Percentiles rank a stretch among this genome's conserved stretches.
phyloP scores from a whole-genome alignment of 768 basidiomycete genomes.

The Coprinellus aureogranulatus region DNA sequence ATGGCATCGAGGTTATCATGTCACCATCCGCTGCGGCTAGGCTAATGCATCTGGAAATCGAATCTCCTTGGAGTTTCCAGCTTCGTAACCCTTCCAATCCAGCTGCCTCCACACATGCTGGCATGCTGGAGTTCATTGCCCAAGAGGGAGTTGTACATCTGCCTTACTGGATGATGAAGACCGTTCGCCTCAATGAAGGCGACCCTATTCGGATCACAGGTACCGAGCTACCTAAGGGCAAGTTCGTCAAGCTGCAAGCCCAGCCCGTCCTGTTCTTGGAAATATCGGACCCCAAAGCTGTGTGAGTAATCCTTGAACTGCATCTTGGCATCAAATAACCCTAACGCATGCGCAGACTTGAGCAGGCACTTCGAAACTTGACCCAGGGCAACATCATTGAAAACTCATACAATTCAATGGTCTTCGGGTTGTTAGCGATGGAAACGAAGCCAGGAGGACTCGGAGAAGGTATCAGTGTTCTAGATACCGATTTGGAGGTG shows the following conservation, averaged over 20 bases:
- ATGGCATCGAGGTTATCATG: no score
- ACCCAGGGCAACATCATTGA: conserved; percentile 98
- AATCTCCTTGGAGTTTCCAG: conserved; percentile 94
- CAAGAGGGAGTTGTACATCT: conserved; percentile 94
- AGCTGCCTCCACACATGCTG: conserved; percentile 87
- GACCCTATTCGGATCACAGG: conserved; percentile 94
- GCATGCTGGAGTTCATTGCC: conserved; percentile 98
- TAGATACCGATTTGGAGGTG: conserved; percentile 97
- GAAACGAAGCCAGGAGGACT: conserved; percentile 85
- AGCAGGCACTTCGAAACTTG: conserved; percentile 93
- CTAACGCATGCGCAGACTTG: conserved; percentile 55
- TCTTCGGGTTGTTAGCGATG: conserved; percentile 95
- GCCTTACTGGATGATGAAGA: conserved; percentile 99
- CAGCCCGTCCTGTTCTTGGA: conserved; percentile 95
- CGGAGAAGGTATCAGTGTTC: conserved; percentile 81
- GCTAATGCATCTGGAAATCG: conserved; percentile 82
- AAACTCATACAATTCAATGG: conserved; percentile 93
- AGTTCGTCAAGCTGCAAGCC: conserved; percentile 94
- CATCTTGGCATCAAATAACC: conserved; percentile 2
- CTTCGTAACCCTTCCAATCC: conserved; percentile 86
- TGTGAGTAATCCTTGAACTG: conserved; percentile 56
- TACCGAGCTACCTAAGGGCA: conserved; percentile 84
- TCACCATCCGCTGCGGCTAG: conserved; percentile 91
- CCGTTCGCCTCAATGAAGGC: conserved; percentile 87
- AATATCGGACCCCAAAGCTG: conserved; percentile 95